Conservation (phyloP, 78 protist species). For the Dictyostelium purpureum region DNA sequence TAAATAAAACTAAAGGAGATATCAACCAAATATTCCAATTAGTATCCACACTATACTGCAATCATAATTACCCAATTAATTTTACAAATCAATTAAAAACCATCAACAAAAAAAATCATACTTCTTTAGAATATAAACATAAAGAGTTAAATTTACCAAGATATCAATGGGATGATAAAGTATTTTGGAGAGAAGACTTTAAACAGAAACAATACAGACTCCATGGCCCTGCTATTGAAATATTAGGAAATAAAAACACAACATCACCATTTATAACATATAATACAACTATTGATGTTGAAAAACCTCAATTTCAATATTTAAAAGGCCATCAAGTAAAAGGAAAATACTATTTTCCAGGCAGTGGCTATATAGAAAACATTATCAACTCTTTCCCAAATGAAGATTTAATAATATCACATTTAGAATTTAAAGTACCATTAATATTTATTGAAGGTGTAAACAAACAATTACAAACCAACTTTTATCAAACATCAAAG, state of each 20-base stretch:
- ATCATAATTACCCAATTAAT: neutral
- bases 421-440: slow-evolving; percentile 3
- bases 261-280: neutral
- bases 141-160: neutral
- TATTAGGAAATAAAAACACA: neutral
- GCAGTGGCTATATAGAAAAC: slow-evolving; percentile 19
- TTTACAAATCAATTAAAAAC: neutral
- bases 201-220: neutral
- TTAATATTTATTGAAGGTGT: slow-evolving; percentile 37
- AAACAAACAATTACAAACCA: neutral
- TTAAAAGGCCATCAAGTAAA: slow-evolving; percentile 36
- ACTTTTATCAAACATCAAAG: neutral
- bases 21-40: neutral
- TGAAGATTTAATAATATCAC: neutral
- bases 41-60: neutral
- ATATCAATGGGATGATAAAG: slow-evolving; percentile 33
- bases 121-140: neutral
- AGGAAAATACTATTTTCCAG: slow-evolving; percentile 4
- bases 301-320: neutral
- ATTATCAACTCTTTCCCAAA: neutral
- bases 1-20: neutral
- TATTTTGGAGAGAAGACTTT: neutral
- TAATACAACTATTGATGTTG: neutral
- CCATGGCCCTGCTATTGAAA: neutral
- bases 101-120: neutral